A percentile compares a stretch with the other conserved stretches of the same genome.
Evolutionary conservation across 768 basidiomycete genomes (phyloP).

Genomic region (Vararia minispora): DNA sequence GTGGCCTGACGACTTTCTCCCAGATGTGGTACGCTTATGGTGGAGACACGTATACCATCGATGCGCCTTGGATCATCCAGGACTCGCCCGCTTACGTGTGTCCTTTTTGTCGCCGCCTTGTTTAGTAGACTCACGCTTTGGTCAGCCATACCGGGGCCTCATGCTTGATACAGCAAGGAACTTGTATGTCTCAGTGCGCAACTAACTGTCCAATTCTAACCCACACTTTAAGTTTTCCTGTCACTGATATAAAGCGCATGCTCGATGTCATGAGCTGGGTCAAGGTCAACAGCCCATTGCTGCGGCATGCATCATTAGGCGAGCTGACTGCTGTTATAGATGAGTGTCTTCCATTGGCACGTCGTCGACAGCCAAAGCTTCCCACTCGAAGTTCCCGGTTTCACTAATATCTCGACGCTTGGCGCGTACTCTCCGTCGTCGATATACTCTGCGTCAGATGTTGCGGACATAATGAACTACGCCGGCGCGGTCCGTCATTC

Average conservation of each 20-base stretch:
- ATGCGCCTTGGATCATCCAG: slow-evolving; percentile 28
- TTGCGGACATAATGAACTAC: slow-evolving; percentile 29
- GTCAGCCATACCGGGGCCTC: slow-evolving; percentile 62
- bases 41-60: slow-evolving; percentile 25
- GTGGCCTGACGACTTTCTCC: slow-evolving; percentile 45
- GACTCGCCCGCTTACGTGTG: slow-evolving; percentile 40
- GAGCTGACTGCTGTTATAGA: slow-evolving; percentile 18
- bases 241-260: slow-evolving; percentile 52
- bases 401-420: slow-evolving; percentile 26
- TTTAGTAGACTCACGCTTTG: not conserved
- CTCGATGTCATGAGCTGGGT: slow-evolving; percentile 70
- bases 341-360: slow-evolving; percentile 40
- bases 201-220: not conserved
- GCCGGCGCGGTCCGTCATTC: slow-evolving; percentile 29
- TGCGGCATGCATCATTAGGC: no score
- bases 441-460: slow-evolving; percentile 26
- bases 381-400: slow-evolving; percentile 30
- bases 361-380: slow-evolving; percentile 41
- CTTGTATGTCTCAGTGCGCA: slow-evolving; percentile 30
- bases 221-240: slow-evolving; percentile 40
- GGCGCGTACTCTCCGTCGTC: slow-evolving; percentile 31
- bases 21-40: slow-evolving; percentile 37
- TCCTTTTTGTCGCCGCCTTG: not conserved
- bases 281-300: no score
- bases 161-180: slow-evolving; percentile 77